Percentiles rank a stretch among this genome's conserved stretches.
These are phyloP conservation scores for Acer campestre DNA, from an alignment of 345 rosid species.

Conservation along the genomic window DNA sequence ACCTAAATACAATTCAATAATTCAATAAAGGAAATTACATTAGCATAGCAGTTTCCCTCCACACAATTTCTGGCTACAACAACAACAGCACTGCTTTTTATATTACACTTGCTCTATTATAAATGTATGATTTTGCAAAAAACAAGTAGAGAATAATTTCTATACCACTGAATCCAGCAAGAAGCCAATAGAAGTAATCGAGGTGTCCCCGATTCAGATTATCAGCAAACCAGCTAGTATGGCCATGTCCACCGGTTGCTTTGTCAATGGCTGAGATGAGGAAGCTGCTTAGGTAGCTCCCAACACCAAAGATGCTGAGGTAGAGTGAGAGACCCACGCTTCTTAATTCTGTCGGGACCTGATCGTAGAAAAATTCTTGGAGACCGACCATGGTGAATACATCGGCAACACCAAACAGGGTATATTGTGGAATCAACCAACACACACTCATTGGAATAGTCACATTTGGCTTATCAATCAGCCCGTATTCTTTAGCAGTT, in stretches of 20 bases:
- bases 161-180: slow-evolving; percentile 45
- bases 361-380: slow-evolving; percentile 68
- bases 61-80: not conserved
- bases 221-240: slow-evolving; percentile 51
- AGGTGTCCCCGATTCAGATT: slow-evolving; percentile 60
- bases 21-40: no score
- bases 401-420: slow-evolving; percentile 49
- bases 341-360: slow-evolving; percentile 51
- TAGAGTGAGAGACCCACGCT: slow-evolving; percentile 62
- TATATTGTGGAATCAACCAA: slow-evolving; percentile 67
- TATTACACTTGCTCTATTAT: slow-evolving; percentile 6
- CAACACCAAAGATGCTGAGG: slow-evolving; percentile 59
- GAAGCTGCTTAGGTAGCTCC: slow-evolving; percentile 58
- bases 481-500: slow-evolving; percentile 43
- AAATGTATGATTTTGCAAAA: slow-evolving; percentile 46
- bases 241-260: slow-evolving; percentile 39
- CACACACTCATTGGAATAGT: slow-evolving; percentile 61
- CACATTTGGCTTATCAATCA: slow-evolving; percentile 40
- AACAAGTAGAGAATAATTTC: slow-evolving; percentile 40
- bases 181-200: slow-evolving; percentile 58
- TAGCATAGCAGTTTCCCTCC: no score
- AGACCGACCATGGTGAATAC: slow-evolving; percentile 63
- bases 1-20: no score
- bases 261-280: slow-evolving; percentile 52
- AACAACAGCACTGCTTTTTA: not conserved